Evolutionary conservation across 257 asterid species (phyloP), one percentile per base, ranked within the genome.

Genomic region (Nicotiana undulata): DNA sequence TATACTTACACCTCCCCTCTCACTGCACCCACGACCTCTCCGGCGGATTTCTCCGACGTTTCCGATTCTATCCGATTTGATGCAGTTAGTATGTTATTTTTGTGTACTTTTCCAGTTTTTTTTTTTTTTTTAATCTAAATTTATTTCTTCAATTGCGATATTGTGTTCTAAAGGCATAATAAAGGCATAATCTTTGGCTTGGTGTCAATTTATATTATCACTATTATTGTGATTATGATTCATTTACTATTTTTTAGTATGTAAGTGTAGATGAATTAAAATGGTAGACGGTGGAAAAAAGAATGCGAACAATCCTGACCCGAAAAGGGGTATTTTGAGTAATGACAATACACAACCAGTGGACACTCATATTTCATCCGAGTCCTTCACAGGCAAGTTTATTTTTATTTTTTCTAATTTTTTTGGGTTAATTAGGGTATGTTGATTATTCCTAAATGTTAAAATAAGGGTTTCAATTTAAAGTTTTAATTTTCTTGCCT

Each of bases 321-420:
- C 84, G 3, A 75, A 20, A 63, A 74, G 80, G 64, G 82, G 40
- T 68, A 88, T 40, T 40, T 40, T 40, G 49, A 40, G 49, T 40
- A 40, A 85, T 80, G 79, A 32, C 44, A 91, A 75, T 18, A 88
- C 92, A 31, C 94, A 87, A 74, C 79, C 85, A 63, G 83, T 89
- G 44, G 91, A 88, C 72, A 83, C 81, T 79, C 91, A 79, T 17
- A 67, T 81, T 86, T 85, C 85, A 83, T 85, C 80, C 10, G 52
- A 52, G 29, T 61, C 75, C 2, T 82, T 58, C 12, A 61, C 86
- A 29, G 93, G 94, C 88, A 82, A 65, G 56, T 53, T 8, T n/a
- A 32, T 13, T 76, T 61, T 61, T 16, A 9, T 40, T 49, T 24
- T 53, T 76, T 52, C 49, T 9, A 40, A 40, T 3, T 9, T 8